These are phyloP conservation scores for Alternaria tenuissima DNA, from an alignment of 2,329 filamentous ascomycete species.

Conservation along the genomic window DNA sequence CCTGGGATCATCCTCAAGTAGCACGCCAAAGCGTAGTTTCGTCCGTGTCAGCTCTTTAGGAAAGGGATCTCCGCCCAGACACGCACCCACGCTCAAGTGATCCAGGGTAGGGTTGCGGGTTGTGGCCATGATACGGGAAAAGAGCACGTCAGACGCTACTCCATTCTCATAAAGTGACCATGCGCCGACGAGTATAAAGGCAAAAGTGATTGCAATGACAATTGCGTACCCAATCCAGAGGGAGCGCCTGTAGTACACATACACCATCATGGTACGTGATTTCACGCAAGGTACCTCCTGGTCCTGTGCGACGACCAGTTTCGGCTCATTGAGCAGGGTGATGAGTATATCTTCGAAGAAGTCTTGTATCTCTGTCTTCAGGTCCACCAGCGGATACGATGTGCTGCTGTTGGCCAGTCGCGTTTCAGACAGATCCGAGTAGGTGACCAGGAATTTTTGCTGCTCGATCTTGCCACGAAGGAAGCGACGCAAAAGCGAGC, in stretches of 20 bases:
- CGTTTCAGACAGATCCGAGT: constrained; percentile 47
- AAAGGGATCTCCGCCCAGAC: constrained; percentile 53
- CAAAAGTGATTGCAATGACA: constrained; percentile 39
- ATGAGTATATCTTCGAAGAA: constrained; percentile 51
- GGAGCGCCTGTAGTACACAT: constrained; percentile 39
- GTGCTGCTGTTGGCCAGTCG: constrained; percentile 39
- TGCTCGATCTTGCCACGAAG: constrained; percentile 44
- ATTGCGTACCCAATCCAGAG: constrained; percentile 51
- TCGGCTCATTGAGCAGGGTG: constrained; percentile 45
- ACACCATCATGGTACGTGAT: constrained; percentile 37
- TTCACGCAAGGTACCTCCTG: constrained; percentile 38
- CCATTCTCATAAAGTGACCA: constrained; percentile 48
- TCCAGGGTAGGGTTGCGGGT: constrained; percentile 51
- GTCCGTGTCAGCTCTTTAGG: constrained; percentile 49
- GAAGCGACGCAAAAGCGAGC: constrained; percentile 45
- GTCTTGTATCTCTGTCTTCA: constrained; percentile 40
- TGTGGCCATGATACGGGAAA: constrained; percentile 50
- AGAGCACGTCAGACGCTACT: constrained; percentile 47
- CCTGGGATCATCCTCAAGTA: constrained; percentile 46
- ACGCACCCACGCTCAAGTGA: constrained; percentile 50
- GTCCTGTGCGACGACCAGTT: constrained; percentile 37
- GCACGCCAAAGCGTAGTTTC: constrained; percentile 51
- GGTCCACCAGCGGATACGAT: constrained; percentile 39
- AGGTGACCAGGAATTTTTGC: constrained; percentile 37
- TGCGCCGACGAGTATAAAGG: constrained; percentile 42